Evolutionary conservation across 176 grass and related monocot species (phyloP).

Genomic region (Paspalum vaginatum): DNA sequence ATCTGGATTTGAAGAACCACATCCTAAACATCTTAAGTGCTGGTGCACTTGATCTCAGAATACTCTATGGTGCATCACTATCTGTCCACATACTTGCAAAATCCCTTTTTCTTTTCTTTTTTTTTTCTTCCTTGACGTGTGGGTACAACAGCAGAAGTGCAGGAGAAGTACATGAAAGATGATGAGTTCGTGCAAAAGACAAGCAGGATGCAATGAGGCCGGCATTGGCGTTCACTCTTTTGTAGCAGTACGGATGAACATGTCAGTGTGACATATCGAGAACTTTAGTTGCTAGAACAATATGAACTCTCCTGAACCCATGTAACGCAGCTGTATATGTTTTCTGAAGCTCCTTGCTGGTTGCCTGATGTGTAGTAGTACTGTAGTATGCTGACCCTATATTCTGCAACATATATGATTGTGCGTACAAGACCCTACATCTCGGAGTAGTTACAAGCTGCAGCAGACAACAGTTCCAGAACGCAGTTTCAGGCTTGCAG

Average conservation of each 20-base stretch:
- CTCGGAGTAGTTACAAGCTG: neutral
- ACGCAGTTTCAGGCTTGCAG: neutral
- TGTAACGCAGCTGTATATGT: constrained; percentile 17
- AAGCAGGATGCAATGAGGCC: constrained; percentile 41
- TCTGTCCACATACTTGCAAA: constrained; percentile 10
- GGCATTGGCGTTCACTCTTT: neutral
- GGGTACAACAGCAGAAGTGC: constrained; percentile 82
- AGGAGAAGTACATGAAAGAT: constrained; percentile 98
- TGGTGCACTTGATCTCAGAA: neutral
- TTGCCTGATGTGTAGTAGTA: neutral
- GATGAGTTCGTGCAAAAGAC: constrained; percentile 42
- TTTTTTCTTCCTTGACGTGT: constrained; percentile 50
- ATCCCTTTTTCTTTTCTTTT: neutral
- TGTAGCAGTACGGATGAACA: neutral
- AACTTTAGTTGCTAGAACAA: neutral
- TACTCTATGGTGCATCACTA: neutral
- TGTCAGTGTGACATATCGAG: neutral
- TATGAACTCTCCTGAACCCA: neutral
- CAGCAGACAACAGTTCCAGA: neutral
- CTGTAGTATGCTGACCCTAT: neutral
- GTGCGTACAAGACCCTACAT: neutral
- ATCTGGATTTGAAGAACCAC: neutral
- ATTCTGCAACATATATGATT: neutral
- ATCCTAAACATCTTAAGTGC: neutral
- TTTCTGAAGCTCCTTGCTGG: constrained; percentile 11